phyloP scores from a whole-genome alignment of 2,329 filamentous ascomycete species.

The Aspergillus puulaauensis region DNA sequence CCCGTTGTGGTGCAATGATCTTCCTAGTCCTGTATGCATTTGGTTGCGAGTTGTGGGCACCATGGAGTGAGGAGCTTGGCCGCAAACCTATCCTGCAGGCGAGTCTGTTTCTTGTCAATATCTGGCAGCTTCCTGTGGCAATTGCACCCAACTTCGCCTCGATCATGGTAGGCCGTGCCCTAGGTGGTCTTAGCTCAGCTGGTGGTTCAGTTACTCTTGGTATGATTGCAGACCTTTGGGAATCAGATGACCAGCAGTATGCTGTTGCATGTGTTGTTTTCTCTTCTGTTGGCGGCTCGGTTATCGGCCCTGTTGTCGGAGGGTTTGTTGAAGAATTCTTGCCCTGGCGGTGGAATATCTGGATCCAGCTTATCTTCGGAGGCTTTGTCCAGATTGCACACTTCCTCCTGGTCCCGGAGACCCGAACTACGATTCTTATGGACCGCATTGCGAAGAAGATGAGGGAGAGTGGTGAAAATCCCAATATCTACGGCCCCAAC shows the following conservation, averaged over 20 bases:
- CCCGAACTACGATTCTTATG: conserved; percentile 73
- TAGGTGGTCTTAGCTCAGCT: conserved; percentile 69
- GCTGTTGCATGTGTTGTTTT: conserved; percentile 76
- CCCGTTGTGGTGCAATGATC: conserved; percentile 71
- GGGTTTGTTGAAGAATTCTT: conserved; percentile 70
- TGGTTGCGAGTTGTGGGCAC: conserved; percentile 84
- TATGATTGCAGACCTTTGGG: conserved; percentile 75
- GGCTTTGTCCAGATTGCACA: conserved; percentile 67
- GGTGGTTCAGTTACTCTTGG: conserved; percentile 72
- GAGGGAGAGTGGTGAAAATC: conserved; percentile 58
- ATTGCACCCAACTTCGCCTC: conserved; percentile 71
- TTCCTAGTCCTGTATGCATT: conserved; percentile 81
- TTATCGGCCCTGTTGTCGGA: conserved; percentile 75
- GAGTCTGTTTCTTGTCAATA: conserved; percentile 72
- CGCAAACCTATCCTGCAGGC: conserved; percentile 73
- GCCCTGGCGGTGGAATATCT: conserved; percentile 74
- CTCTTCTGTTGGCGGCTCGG: conserved; percentile 74
- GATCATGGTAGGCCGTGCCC: conserved; percentile 67
- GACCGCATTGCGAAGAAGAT: conserved; percentile 75
- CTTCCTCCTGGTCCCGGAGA: conserved; percentile 72
- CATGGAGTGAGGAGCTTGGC: conserved; percentile 81
- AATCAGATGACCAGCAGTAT: conserved; percentile 69
- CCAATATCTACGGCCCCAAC: conserved; percentile 69
- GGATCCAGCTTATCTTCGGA: conserved; percentile 82
- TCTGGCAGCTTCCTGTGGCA: conserved; percentile 72